Conservation (phyloP, 139 green algal genomes). For the Closterium sp. region DNA sequence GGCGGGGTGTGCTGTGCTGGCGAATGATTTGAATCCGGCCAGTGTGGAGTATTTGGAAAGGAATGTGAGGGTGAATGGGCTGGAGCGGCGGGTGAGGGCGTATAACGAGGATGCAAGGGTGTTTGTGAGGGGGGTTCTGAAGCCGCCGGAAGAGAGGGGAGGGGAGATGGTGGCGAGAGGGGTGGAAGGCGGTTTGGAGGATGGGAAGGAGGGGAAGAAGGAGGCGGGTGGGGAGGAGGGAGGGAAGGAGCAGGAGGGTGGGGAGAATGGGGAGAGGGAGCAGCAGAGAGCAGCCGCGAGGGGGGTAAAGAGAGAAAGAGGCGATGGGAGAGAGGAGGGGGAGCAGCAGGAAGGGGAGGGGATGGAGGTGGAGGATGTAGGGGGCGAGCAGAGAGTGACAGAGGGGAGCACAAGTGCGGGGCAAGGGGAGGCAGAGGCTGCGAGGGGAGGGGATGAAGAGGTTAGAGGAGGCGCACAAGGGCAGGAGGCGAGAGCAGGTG, state of each 20-base stretch:
- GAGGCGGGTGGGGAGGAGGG: not conserved
- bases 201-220: not conserved
- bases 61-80: conserved; percentile 66
- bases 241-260: too few relatives aligned
- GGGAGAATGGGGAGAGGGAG: not conserved
- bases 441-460: too few relatives aligned
- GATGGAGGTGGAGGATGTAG: not conserved
- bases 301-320: not conserved
- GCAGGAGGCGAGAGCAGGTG: not conserved
- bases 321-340: too few relatives aligned
- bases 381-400: not conserved
- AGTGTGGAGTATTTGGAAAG: conserved; percentile 70
- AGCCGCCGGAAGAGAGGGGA: not conserved
- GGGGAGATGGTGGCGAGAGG: not conserved
- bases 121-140: conserved; percentile 61
- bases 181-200: not conserved
- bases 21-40: conserved; percentile 96
- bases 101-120: conserved; percentile 77
- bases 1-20: conserved; percentile 81
- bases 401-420: not conserved
- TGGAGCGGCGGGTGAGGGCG: conserved; percentile 49
- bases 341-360: not conserved
- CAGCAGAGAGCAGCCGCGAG: not conserved
- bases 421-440: not conserved
- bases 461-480: not conserved